A percentile compares a stretch with the other conserved stretches of the same genome.
Evolutionary conservation across 2,329 filamentous ascomycete species (phyloP).

Genomic region (Cercospora canescens): DNA sequence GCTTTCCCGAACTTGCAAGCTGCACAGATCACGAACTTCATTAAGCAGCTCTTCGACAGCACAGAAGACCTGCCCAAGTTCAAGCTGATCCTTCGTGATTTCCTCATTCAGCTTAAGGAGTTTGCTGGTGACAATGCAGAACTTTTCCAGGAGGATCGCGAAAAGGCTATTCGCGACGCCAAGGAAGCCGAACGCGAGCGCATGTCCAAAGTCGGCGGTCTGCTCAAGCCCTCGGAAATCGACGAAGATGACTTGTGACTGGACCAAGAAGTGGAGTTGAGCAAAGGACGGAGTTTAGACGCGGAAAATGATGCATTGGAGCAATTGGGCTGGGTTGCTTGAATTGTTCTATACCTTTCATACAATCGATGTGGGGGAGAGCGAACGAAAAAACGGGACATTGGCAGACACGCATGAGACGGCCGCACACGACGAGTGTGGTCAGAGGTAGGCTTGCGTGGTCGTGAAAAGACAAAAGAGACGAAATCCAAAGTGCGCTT

Average conservation of each 20-base stretch:
- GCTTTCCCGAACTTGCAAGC: conserved; percentile 89
- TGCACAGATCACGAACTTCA: conserved; percentile 82
- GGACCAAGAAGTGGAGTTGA: conserved; percentile 44
- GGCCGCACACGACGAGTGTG: conserved; percentile 6
- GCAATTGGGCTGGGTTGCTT: conserved; percentile 10
- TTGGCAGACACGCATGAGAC: conserved; percentile 11
- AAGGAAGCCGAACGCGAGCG: conserved; percentile 88
- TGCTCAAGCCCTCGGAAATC: conserved; percentile 96
- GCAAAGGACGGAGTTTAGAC: conserved; percentile 10
- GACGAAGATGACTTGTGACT: conserved; percentile 85
- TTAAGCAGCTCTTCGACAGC: conserved; percentile 81
- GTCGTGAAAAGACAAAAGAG: neutral
- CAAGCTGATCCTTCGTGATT: conserved; percentile 93
- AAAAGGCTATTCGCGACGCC: conserved; percentile 82
- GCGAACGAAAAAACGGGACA: neutral
- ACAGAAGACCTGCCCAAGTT: conserved; percentile 92
- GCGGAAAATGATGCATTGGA: conserved; percentile 10
- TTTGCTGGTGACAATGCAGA: conserved; percentile 95
- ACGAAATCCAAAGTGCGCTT: too few species aligned
- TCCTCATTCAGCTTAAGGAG: conserved; percentile 95
- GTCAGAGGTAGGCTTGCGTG: conserved; percentile 13
- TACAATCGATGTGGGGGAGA: neutral
- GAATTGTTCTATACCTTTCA: neutral
- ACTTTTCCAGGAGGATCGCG: conserved; percentile 89
- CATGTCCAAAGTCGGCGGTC: conserved; percentile 89